Base-by-base conservation (phyloP, 257 asterid genomes). In the Gardenia jasminoides region DNA sequence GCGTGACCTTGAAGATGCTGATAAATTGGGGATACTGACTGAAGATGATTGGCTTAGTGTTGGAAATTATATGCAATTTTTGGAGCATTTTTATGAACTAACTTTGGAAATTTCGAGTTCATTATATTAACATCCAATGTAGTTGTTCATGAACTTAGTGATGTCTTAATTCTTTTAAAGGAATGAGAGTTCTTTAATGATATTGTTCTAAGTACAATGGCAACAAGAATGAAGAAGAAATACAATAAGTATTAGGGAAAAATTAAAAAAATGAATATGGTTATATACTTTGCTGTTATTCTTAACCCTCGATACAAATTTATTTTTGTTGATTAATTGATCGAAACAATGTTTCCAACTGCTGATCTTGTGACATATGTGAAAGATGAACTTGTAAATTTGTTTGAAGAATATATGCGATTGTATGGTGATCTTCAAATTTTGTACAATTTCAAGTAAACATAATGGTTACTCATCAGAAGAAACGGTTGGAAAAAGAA, bases 41-140 rank as follows among this genome's bases (percentile, higher is more conserved):
- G 24, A 39, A 4, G 28, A 13, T 41, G 82, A 68, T 74, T 74
- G 82, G 78, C 43, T 67, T 0, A 74, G 24, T 30, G 58, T 72
- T 65, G 12, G 44, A 20, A 20, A 9, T 6, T 59, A 39, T 30
- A 15, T 68, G 59, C 67, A 74, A 7, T 73, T 74, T 61, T 39
- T 78, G 13, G 17, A 7, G 46, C 5, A 16, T 8, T 48, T 78
- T 78, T 36, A 70, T 22, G 46, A 82, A 6, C 16, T 71, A 6
- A 76, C 72, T 20, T 15, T 71, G 43, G 10, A 33, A 44, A 19
- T 73, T 28, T 82, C 48, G 0, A 73, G 67, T 4, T 52, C 68
- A 10, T 68, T 16, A 9, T 61, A 81, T 62, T 76, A 7, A 76
- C 52, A 0, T 59, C 59, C 2, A 76, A 76, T 22, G 16, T 6